Percentiles rank a stretch among this genome's conserved stretches.
Evolutionary conservation across 495 filamentous ascomycete species (phyloP).

Genomic region (Trichoderma asperelloides): DNA sequence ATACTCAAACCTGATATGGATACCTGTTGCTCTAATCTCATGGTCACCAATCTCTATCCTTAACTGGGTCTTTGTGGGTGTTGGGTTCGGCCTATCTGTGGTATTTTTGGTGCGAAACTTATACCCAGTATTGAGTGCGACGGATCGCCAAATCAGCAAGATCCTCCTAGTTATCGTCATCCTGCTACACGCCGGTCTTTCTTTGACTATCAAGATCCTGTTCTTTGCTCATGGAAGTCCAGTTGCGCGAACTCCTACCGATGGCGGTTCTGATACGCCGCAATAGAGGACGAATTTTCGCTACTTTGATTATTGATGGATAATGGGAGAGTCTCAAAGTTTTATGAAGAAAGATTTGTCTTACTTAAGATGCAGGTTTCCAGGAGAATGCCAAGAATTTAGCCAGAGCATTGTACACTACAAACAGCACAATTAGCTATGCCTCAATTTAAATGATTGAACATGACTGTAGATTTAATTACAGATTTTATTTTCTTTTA

Average conservation of each 20-base stretch:
- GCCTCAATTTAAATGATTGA: neutral
- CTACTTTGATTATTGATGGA: too few species aligned
- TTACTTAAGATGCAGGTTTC: neutral
- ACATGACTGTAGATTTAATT: neutral
- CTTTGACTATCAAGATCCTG: constrained; percentile 87
- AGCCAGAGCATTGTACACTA: neutral
- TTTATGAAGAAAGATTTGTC: neutral
- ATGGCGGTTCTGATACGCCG: neutral
- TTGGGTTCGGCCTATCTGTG: constrained; percentile 80
- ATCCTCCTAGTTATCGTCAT: constrained; percentile 77
- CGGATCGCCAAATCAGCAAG: constrained; percentile 85
- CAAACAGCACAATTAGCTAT: neutral
- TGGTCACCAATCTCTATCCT: constrained; percentile 77
- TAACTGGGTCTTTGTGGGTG: constrained; percentile 87
- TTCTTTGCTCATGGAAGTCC: constrained; percentile 86
- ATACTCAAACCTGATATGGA: constrained; percentile 93
- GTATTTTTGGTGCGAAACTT: constrained; percentile 86
- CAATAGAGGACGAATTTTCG: neutral
- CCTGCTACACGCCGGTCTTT: constrained; percentile 73
- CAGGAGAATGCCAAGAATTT: neutral
- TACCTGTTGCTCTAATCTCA: constrained; percentile 83
- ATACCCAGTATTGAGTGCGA: constrained; percentile 87
- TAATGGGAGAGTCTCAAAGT: neutral
- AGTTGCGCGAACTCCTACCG: constrained; percentile 18
- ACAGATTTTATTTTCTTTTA: constrained; percentile 1